Evolutionary conservation across 202 grass and related monocot genomes (phyloP).

Genomic region (Schoenoplectus triqueter): DNA sequence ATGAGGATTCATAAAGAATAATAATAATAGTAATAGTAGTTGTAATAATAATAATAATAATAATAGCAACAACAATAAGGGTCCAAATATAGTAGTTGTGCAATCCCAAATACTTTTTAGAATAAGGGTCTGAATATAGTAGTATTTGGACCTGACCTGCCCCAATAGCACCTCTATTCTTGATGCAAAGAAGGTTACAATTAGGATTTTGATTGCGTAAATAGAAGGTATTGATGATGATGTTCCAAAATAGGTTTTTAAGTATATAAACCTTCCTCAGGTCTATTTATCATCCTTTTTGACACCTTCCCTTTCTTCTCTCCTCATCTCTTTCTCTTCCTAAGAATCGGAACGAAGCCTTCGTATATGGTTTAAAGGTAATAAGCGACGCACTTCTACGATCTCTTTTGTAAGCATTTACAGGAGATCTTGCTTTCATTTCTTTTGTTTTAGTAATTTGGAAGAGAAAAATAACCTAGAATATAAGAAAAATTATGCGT

Average conservation of each 20-base stretch:
- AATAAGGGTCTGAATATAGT: too few species aligned
- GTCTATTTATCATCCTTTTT: background rate
- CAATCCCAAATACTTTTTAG: too few species aligned
- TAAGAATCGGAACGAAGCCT: background rate
- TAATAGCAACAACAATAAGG: too few species aligned
- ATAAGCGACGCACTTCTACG: background rate
- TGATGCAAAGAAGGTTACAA: background rate
- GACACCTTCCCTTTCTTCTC: background rate
- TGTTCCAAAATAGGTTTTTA: background rate
- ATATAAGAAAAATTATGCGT: background rate
- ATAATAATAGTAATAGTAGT: too few species aligned
- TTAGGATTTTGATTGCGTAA: background rate
- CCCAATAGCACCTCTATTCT: too few species aligned
- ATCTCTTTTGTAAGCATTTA: conserved; percentile 6
- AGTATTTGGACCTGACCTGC: too few species aligned
- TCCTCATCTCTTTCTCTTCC: background rate
- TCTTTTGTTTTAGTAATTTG: conserved; percentile 11
- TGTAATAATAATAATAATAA: too few species aligned
- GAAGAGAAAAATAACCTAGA: background rate
- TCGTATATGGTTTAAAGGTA: background rate
- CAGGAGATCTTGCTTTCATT: background rate
- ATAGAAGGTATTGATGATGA: background rate
- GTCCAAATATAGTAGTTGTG: too few species aligned
- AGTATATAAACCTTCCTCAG: background rate
- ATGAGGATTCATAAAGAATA: too few species aligned